These are phyloP conservation scores for Cerioporus squamosus DNA, from an alignment of 1,284 basidiomycete species.

Conservation along the genomic window DNA sequence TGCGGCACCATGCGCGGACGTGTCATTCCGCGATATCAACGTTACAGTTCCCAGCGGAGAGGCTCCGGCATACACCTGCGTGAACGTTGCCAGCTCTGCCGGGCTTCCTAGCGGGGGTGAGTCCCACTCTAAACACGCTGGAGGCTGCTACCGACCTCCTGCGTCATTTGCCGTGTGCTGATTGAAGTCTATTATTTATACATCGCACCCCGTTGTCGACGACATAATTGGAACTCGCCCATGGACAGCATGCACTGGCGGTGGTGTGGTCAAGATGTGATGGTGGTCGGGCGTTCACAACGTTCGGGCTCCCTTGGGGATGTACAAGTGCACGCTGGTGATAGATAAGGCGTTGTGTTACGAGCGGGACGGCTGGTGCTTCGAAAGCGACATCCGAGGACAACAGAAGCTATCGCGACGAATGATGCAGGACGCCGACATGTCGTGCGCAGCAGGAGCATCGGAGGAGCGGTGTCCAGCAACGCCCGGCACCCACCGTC, in stretches of 20 bases:
- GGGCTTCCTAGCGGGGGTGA: conserved; percentile 17
- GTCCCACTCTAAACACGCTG: neutral
- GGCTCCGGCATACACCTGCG: conserved; percentile 45
- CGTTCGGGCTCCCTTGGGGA: no score
- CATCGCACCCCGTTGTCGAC: neutral
- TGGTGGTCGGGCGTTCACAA: no score
- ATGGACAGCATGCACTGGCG: no score
- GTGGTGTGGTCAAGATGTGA: no score
- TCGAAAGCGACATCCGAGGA: neutral
- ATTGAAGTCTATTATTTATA: neutral
- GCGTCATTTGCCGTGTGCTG: no score
- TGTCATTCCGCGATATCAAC: conserved; percentile 48
- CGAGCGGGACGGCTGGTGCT: neutral
- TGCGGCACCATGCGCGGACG: conserved; percentile 51
- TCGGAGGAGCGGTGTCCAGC: neutral
- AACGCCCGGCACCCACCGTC: neutral
- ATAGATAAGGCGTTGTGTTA: neutral
- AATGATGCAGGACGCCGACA: conserved; percentile 10
- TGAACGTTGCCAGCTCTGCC: conserved; percentile 46
- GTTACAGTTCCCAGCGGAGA: conserved; percentile 43
- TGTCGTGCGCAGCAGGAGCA: conserved; percentile 5
- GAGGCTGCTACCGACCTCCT: neutral
- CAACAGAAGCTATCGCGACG: conserved; percentile 2
- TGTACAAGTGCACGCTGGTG: no score
- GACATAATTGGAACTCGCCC: no score